Evolutionary conservation across 2,329 filamentous ascomycete species (phyloP).

Genomic region (Curvularia sp.): DNA sequence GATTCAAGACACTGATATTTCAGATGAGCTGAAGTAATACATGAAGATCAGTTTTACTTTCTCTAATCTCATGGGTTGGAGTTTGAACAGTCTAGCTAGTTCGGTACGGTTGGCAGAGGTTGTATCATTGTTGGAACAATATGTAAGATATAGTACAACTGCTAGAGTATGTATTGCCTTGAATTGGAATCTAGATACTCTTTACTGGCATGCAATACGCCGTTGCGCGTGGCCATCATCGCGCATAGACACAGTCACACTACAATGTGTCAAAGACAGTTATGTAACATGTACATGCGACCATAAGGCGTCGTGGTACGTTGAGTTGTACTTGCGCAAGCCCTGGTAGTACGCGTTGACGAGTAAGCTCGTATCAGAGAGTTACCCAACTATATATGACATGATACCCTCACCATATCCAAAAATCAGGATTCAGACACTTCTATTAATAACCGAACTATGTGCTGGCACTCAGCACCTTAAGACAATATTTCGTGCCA

Average conservation of each 20-base stretch:
- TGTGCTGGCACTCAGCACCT: background rate
- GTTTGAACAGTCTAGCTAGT: background rate
- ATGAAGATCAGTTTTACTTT: background rate
- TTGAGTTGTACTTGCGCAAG: background rate
- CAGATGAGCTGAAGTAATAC: background rate
- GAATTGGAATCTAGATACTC: background rate
- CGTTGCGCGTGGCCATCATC: background rate
- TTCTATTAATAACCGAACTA: background rate
- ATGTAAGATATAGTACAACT: background rate
- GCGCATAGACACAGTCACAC: background rate
- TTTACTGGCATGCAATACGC: background rate
- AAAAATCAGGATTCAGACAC: background rate
- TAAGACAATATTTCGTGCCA: background rate
- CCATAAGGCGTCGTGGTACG: background rate
- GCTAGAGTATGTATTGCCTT: background rate
- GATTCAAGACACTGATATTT: background rate
- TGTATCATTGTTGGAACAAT: background rate
- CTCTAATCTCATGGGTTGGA: background rate
- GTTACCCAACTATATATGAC: background rate
- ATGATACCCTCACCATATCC: background rate
- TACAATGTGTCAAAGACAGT: background rate
- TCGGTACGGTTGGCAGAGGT: background rate
- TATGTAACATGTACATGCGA: background rate
- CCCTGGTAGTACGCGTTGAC: background rate
- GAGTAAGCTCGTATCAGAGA: background rate